Evolutionary conservation across 208 protist genomes (phyloP).

Genomic region (Acanthamoeba triangularis): DNA sequence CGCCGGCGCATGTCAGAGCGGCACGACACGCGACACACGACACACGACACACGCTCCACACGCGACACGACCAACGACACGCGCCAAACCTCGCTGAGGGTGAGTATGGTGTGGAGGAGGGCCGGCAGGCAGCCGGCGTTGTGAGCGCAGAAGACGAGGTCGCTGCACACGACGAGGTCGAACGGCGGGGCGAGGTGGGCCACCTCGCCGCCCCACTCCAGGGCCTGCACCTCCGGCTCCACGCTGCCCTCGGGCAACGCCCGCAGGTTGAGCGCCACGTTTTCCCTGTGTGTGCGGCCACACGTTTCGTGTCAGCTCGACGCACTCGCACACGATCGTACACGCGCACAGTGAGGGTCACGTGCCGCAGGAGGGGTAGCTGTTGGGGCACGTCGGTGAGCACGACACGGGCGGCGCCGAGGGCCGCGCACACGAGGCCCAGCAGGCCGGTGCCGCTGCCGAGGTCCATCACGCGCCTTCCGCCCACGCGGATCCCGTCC

Average conservation of each 20-base stretch:
- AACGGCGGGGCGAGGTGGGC: not conserved
- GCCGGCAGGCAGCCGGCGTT: slow-evolving; percentile 46
- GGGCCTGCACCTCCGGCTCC: not conserved
- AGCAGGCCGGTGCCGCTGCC: slow-evolving; percentile 48
- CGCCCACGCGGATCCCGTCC: not conserved
- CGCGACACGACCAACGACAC: not conserved
- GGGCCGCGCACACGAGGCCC: slow-evolving; percentile 29
- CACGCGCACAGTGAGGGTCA: not conserved
- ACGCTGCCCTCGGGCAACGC: not conserved
- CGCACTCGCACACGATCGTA: too few relatives aligned
- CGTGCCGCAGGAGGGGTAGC: not conserved
- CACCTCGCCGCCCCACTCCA: not conserved
- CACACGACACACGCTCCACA: not conserved
- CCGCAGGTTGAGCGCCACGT: not conserved
- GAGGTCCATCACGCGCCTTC: slow-evolving; percentile 7
- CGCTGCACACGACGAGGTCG: slow-evolving; percentile 51
- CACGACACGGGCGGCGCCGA: not conserved
- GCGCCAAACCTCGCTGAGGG: not conserved
- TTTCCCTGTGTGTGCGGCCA: not conserved
- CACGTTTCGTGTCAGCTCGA: not conserved
- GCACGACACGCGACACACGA: too few relatives aligned
- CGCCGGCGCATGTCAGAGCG: not conserved
- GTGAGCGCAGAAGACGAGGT: slow-evolving; percentile 63
- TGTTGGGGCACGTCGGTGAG: slow-evolving; percentile 48
- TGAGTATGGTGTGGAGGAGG: slow-evolving; percentile 29